Evolutionary conservation across 129 eudicot genomes (phyloP).

Genomic region (Solidago caesia): DNA sequence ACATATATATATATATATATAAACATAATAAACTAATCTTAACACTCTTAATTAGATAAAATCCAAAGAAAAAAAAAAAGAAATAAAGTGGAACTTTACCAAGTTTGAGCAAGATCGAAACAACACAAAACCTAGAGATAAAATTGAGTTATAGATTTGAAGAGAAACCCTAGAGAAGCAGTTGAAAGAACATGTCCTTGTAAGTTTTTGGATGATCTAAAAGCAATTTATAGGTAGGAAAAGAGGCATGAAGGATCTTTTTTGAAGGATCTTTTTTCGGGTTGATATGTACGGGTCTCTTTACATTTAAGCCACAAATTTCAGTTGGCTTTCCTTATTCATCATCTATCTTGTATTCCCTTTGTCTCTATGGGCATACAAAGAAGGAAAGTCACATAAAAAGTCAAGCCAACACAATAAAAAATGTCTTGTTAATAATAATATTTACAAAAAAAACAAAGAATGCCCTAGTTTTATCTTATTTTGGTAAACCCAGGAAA

Average conservation of each 20-base stretch:
- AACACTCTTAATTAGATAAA: no score
- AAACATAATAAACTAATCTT: no score
- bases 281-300: conserved; percentile 32
- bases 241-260: conserved; percentile 31
- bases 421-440: neutral
- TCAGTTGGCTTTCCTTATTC: conserved; percentile 34
- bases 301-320: conserved; percentile 49
- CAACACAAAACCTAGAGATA: neutral
- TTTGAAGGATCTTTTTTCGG: conserved; percentile 28
- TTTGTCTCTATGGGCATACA: conserved; percentile 29
- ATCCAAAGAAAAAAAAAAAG: no score
- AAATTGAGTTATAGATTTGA: neutral
- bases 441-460: neutral
- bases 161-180: conserved; percentile 6
- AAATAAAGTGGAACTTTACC: neutral
- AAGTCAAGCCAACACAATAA: conserved; percentile 6
- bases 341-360: conserved; percentile 39
- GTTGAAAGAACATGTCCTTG: neutral
- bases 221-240: conserved; percentile 20
- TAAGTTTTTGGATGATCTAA: conserved; percentile 11
- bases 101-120: conserved; percentile 11
- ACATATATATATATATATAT: no score
- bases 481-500: conserved; percentile 16
- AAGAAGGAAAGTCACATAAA: conserved; percentile 33
- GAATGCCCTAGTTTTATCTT: conserved; percentile 6